Percentiles rank a stretch among this genome's conserved stretches.
phyloP scores from a whole-genome alignment of 73 alveolate species.

The Stentor roeselii region DNA sequence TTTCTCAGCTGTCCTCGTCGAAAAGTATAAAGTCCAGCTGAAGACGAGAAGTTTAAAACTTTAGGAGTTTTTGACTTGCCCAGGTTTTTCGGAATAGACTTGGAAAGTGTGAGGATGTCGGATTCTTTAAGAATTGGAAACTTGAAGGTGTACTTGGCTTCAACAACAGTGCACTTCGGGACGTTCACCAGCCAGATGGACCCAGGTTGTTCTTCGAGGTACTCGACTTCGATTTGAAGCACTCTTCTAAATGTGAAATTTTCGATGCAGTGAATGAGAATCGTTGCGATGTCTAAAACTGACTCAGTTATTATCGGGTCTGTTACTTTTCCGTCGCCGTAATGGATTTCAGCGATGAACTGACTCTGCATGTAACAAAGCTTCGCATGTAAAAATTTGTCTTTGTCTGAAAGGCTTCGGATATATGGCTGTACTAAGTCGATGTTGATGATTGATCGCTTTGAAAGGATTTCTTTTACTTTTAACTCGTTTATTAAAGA shows the following conservation, averaged over 20 bases:
- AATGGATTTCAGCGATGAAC: background rate
- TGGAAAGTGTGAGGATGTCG: background rate
- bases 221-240: background rate
- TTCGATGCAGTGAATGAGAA: background rate
- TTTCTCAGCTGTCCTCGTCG: conserved; percentile 24
- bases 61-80: background rate
- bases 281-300: background rate
- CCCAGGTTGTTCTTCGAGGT: background rate
- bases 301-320: background rate
- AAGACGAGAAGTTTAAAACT: background rate
- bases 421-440: background rate
- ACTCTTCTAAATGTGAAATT: background rate
- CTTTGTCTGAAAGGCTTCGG: background rate
- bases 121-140: background rate
- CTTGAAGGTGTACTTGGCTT: background rate
- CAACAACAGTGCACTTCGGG: background rate
- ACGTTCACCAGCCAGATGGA: background rate
- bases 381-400: no score
- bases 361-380: background rate
- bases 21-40: background rate
- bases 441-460: background rate
- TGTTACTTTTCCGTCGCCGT: background rate
- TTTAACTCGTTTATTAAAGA: no score
- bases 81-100: background rate
- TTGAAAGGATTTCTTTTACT: background rate